Conservation (phyloP, 2,329 filamentous ascomycete species). For the Lasiodiplodia sp. region DNA sequence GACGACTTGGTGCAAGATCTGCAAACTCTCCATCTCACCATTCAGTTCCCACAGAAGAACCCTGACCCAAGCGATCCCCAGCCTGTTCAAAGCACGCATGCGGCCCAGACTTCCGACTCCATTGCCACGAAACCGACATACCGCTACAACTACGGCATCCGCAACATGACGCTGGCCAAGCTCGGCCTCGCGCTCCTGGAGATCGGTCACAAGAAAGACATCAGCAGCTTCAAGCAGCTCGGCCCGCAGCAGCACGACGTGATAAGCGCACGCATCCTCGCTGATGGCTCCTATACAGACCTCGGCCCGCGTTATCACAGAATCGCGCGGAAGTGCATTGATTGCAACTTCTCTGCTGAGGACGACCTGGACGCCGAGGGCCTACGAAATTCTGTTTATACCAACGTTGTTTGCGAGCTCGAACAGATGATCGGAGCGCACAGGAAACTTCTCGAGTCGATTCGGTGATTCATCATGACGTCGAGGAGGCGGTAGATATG, state of each 20-base stretch:
- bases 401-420: no score
- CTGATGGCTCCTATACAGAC: not conserved
- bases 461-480: no score
- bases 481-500: no score
- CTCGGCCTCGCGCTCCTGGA: slow-evolving; percentile 40
- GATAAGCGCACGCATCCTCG: slow-evolving; percentile 10
- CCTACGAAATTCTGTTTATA: no score
- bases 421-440: no score
- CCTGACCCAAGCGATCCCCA: not conserved
- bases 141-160: slow-evolving; percentile 35
- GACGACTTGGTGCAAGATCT: slow-evolving; percentile 28
- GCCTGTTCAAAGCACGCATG: no score
- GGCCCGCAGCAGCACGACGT: slow-evolving; percentile 7
- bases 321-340: slow-evolving; percentile 1
- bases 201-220: slow-evolving; percentile 37
- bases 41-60: slow-evolving; percentile 4
- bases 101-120: not conserved
- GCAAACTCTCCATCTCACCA: slow-evolving; percentile 35
- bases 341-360: not conserved
- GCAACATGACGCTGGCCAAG: slow-evolving; percentile 38
- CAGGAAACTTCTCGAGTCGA: no score
- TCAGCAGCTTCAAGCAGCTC: slow-evolving; percentile 34
- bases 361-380: no score
- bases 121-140: not conserved
- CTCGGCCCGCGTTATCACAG: slow-evolving; percentile 5